These are phyloP conservation scores for Globisporangium irregulare DNA, from an alignment of 352 stramenopile genomes.

Conservation along the genomic window DNA sequence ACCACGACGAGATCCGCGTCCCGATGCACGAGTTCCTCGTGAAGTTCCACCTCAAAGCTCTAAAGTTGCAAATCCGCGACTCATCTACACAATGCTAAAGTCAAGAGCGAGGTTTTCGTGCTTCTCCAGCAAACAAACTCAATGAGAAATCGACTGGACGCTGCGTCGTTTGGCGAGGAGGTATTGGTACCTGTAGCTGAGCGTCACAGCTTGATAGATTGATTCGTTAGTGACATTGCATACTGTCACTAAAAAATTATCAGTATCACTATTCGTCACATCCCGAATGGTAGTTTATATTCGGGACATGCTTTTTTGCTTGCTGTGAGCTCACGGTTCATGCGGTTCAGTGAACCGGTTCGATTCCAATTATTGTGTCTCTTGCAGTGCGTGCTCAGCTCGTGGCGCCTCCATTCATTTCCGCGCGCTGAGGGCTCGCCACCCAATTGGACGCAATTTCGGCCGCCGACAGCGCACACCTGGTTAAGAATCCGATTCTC, in stretches of 20 bases:
- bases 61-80: neutral
- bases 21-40: conserved; percentile 32
- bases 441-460: conserved; percentile 19
- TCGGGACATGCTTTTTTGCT: neutral
- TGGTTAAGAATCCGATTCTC: conserved; percentile 54
- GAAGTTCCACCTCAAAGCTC: conserved; percentile 22
- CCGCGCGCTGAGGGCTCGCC: conserved; percentile 4
- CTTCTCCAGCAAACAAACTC: neutral
- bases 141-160: neutral
- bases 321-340: neutral
- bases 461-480: conserved; percentile 8
- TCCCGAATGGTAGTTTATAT: neutral
- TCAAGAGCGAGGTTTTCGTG: neutral
- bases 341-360: conserved; percentile 5
- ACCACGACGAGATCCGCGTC: conserved; percentile 32
- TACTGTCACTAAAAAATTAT: neutral
- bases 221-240: neutral
- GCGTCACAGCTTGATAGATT: neutral
- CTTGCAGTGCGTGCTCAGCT: conserved; percentile 5
- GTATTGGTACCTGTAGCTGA: too few species aligned
- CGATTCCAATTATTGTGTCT: conserved; percentile 10
- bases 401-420: conserved; percentile 26
- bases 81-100: neutral
- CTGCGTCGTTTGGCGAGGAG: neutral
- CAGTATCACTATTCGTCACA: neutral